Percentiles rank a stretch among this genome's conserved stretches.
These are phyloP conservation scores for Thalassiosira allenii DNA, from an alignment of 352 stramenopile species.

Conservation along the genomic window DNA sequence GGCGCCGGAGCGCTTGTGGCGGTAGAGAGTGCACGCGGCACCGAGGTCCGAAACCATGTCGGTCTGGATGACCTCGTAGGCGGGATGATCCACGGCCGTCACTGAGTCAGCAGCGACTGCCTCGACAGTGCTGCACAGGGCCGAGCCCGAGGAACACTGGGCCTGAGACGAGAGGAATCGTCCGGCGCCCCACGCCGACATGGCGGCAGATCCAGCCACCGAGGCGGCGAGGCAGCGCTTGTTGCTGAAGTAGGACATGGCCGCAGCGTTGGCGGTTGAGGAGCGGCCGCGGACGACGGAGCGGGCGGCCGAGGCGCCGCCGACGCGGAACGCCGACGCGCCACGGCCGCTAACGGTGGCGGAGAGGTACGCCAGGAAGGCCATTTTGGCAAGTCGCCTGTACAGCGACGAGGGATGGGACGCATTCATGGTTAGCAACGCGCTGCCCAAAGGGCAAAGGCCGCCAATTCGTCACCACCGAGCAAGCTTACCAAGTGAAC, in stretches of 20 bases:
- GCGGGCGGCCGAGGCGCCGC: background rate
- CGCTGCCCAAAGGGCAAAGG: no score
- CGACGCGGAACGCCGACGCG: conserved; percentile 44
- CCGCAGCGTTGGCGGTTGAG: conserved; percentile 14
- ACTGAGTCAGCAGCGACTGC: conserved; percentile 60
- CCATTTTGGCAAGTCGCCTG: conserved; percentile 49
- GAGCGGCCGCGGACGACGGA: background rate
- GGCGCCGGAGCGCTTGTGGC: conserved; percentile 87
- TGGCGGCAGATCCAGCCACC: background rate
- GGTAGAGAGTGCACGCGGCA: conserved; percentile 85
- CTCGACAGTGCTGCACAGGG: conserved; percentile 17
- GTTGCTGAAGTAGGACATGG: conserved; percentile 25
- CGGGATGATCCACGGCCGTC: conserved; percentile 74
- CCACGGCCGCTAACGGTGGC: conserved; percentile 26
- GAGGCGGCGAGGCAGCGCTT: background rate
- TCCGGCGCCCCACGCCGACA: background rate
- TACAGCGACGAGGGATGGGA: conserved; percentile 73
- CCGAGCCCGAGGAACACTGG: conserved; percentile 7
- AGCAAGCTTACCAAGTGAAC: no score
- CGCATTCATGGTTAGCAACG: no score
- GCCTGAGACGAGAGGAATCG: conserved; percentile 16
- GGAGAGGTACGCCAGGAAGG: conserved; percentile 60
- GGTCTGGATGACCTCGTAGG: conserved; percentile 85
- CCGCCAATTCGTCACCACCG: no score
- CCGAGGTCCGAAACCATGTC: conserved; percentile 87